These are phyloP conservation scores for Physaria fendleri DNA, from an alignment of 345 rosid genomes.

Conservation along the genomic window DNA sequence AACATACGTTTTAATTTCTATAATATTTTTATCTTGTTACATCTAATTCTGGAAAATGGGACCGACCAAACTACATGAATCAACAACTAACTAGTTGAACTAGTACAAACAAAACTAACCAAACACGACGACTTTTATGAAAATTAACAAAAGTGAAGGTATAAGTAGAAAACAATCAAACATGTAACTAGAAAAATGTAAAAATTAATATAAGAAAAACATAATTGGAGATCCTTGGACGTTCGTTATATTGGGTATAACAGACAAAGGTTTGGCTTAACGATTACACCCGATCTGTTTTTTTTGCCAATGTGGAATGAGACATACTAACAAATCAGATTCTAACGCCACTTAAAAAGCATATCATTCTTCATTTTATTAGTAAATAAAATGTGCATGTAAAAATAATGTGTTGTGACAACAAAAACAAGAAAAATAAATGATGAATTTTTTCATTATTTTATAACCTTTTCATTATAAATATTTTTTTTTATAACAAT, in stretches of 20 bases:
- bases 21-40: conserved; percentile 6
- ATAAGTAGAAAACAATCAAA: neutral
- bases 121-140: conserved; percentile 6
- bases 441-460: too few species aligned
- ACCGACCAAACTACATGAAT: conserved; percentile 21
- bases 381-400: neutral
- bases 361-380: neutral
- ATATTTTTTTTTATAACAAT: too few species aligned
- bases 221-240: neutral
- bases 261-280: conserved; percentile 20
- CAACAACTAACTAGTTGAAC: conserved; percentile 19
- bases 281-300: conserved; percentile 2
- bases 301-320: neutral
- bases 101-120: conserved; percentile 13
- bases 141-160: neutral
- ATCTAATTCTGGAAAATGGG: conserved; percentile 20
- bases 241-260: conserved; percentile 22
- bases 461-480: too few species aligned
- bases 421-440: neutral
- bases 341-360: neutral
- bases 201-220: neutral
- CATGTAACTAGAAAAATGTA: neutral
- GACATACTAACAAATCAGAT: conserved; percentile 19
- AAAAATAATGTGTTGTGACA: neutral
- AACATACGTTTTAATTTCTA: neutral